Conservation (phyloP, 257 asterid species). For the Coffea canephora region DNA sequence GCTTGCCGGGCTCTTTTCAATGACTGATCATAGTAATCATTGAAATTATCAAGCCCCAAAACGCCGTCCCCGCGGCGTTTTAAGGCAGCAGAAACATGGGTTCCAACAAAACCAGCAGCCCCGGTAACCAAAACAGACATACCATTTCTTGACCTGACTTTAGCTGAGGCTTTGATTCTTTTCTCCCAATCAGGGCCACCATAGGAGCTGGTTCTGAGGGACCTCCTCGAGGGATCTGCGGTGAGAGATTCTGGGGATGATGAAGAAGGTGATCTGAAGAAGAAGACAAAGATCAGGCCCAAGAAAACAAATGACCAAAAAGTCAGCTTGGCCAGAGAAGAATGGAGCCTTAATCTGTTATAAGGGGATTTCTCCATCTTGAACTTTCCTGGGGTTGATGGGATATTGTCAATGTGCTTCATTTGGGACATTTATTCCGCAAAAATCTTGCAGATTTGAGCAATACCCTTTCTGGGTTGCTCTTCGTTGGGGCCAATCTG, state of each 20-base stretch:
- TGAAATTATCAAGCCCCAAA: constrained; percentile 81
- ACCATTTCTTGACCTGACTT: constrained; percentile 77
- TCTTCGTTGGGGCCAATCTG: constrained; percentile 21
- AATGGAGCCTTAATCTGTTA: constrained; percentile 66
- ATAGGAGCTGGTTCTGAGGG: constrained; percentile 64
- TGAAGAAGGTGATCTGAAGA: constrained; percentile 71
- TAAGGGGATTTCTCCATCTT: constrained; percentile 91
- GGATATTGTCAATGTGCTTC: constrained; percentile 82
- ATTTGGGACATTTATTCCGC: constrained; percentile 39
- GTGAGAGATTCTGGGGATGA: constrained; percentile 34
- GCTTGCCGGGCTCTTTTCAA: constrained; percentile 79
- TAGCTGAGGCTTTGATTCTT: constrained; percentile 75
- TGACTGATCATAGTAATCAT: constrained; percentile 72
- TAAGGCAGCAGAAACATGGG: constrained; percentile 88
- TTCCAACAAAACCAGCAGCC: constrained; percentile 95
- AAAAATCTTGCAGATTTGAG: constrained; percentile 36
- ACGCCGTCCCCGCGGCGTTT: constrained; percentile 97
- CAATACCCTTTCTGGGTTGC: constrained; percentile 30
- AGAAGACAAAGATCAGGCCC: constrained; percentile 73
- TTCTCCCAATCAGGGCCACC: constrained; percentile 64
- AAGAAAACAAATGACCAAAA: constrained; percentile 86
- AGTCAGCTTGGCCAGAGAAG: constrained; percentile 74
- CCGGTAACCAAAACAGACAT: constrained; percentile 90
- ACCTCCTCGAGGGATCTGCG: constrained; percentile 84
- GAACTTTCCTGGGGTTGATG: constrained; percentile 89